Base-by-base conservation (phyloP, 1,139 yeast genomes). In the Debaryomyces sp. region DNA sequence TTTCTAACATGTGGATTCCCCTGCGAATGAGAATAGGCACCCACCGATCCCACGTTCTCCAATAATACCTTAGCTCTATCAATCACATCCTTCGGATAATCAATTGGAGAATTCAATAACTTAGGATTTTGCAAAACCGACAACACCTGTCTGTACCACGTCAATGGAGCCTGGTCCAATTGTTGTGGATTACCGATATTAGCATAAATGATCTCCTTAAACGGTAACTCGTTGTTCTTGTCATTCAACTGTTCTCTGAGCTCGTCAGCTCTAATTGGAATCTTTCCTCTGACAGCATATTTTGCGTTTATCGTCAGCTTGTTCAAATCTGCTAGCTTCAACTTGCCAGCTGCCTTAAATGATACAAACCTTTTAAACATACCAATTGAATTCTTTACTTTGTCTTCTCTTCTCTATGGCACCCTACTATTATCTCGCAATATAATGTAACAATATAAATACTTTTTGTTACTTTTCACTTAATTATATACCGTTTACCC, bases 151-250 rank as follows among this genome's bases (percentile, higher is more conserved):
- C 99, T 81, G 70, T 90, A 91, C 77, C 95, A 95, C n/a, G 96
- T 89, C 61, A 94, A 75, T 1, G 99, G 99, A 60, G 85, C 80
- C 68, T 94, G 99, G 59, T 89, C 94, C 61, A 94, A 78, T 65
- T 92, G 98, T 68, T 94, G 99, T 1, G 99, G 99, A 65, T 95
- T 95, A 32, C 99, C 99, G 54, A 94, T 94, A 67, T 95, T 94
- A 53, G 97, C 96, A 60, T 83, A 84, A 62, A 94, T 85, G 57
- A 94, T 89, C 53, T 80, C 72, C 43, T 79, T 73, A 63, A 91
- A 95, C 0, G 97, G 96, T 53, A 90, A 72, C 33, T 75, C 77
- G 18, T 86, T 84, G 44, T 80, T 74, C 9, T 70, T 71, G 9
- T 41, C 36, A 5, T 46, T 41, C 21, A 51, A 37, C n/a, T 47